phyloP scores from a whole-genome alignment of 768 basidiomycete genomes.

The Tricholoma sp. region DNA sequence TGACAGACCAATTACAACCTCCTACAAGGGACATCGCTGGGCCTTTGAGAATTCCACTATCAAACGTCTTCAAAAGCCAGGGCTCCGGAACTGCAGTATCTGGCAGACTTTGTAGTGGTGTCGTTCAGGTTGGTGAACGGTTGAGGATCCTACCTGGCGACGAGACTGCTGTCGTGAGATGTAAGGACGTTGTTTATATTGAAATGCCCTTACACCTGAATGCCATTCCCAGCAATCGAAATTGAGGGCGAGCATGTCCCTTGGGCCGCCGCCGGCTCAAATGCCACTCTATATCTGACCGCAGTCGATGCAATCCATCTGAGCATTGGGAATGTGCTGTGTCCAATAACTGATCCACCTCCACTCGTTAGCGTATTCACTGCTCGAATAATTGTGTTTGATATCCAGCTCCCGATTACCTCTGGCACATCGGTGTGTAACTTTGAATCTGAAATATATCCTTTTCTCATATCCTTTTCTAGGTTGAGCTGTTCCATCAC shows the following conservation, averaged over 20 bases:
- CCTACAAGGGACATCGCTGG: conserved; percentile 71
- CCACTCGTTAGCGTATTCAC: conserved; percentile 74
- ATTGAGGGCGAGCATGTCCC: conserved; percentile 69
- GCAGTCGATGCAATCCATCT: conserved; percentile 84
- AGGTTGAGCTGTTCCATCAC: conserved; percentile 95
- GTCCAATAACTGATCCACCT: conserved; percentile 65
- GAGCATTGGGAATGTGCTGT: conserved; percentile 85
- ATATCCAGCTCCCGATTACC: conserved; percentile 85
- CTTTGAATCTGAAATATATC: not conserved
- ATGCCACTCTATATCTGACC: conserved; percentile 80
- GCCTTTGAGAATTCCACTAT: conserved; percentile 82
- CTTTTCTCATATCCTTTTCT: not conserved
- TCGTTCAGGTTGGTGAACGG: conserved; percentile 89
- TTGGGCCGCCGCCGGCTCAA: conserved; percentile 90
- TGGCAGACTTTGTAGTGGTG: conserved; percentile 81
- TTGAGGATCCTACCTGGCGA: conserved; percentile 89
- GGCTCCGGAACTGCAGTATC: conserved; percentile 73
- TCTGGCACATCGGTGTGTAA: conserved; percentile 72
- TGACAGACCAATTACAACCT: conserved; percentile 72
- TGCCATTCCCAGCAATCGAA: conserved; percentile 63
- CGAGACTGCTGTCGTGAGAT: conserved; percentile 76
- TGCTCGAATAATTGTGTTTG: conserved; percentile 91
- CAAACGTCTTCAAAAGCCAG: conserved; percentile 92
- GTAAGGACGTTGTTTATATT: conserved; percentile 26
- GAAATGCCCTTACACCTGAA: not conserved